These are phyloP conservation scores for Dipteronia dyeriana DNA, from an alignment of 345 rosid species.

Conservation along the genomic window DNA sequence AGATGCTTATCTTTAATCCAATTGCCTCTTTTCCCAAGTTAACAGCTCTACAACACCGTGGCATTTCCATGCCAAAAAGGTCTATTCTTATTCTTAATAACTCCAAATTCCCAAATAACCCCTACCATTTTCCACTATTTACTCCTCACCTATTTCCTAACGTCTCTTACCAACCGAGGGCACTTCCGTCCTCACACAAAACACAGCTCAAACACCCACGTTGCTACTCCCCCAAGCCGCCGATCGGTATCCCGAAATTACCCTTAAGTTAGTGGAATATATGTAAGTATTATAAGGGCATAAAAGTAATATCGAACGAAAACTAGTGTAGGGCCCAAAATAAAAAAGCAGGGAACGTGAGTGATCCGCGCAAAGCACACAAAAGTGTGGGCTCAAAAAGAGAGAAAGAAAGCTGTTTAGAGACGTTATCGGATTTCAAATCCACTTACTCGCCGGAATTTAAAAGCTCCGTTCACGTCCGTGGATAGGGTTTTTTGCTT, in stretches of 20 bases:
- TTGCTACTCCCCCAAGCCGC: neutral
- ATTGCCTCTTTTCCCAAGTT: conserved; percentile 25
- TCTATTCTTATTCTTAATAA: neutral
- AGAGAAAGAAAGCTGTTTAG: conserved; percentile 48
- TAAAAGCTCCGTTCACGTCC: conserved; percentile 64
- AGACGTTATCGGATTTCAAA: conserved; percentile 91
- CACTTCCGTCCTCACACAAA: conserved; percentile 20
- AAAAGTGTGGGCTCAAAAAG: conserved; percentile 39
- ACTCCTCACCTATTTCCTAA: neutral
- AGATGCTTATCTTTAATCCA: conserved; percentile 32
- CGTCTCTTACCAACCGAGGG: conserved; percentile 21
- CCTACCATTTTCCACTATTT: neutral
- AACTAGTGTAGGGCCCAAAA: conserved; percentile 32
- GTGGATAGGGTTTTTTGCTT: conserved; percentile 44
- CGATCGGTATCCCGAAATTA: conserved; percentile 24
- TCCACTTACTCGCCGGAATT: conserved; percentile 64
- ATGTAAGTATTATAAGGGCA: conserved; percentile 29
- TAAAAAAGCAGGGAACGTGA: conserved; percentile 40
- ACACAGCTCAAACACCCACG: conserved; percentile 25
- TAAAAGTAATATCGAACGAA: conserved; percentile 12
- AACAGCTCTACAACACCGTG: conserved; percentile 31
- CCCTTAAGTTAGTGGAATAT: conserved; percentile 18
- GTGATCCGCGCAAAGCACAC: conserved; percentile 50
- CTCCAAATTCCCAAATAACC: conserved; percentile 1
- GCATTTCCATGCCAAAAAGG: conserved; percentile 22